Evolutionary conservation across 768 basidiomycete genomes (phyloP).

Genomic region (Tephrocybe sp.): DNA sequence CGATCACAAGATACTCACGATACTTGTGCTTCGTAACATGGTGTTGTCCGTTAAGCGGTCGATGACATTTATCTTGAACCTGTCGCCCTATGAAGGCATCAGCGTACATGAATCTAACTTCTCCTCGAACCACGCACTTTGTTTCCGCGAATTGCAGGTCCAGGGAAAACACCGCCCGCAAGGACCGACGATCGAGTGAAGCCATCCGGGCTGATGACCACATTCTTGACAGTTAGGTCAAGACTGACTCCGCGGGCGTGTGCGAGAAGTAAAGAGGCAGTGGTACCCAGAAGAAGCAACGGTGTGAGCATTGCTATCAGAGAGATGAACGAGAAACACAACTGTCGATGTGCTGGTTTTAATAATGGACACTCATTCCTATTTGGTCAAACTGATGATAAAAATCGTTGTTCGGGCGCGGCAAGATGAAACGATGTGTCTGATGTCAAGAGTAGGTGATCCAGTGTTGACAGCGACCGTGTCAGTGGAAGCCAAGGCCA

Average conservation of each 20-base stretch:
- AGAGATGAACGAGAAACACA: no score
- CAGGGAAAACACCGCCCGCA: slow-evolving; percentile 12
- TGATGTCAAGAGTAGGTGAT: not conserved
- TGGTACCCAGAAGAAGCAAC: not conserved
- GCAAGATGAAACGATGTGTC: not conserved
- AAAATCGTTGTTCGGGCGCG: not conserved
- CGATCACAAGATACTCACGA: slow-evolving; percentile 11
- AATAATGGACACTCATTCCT: no score
- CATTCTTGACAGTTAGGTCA: slow-evolving; percentile 60
- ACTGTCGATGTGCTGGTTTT: no score
- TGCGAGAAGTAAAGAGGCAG: not conserved
- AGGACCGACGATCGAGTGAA: slow-evolving; percentile 12
- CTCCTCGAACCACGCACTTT: no score
- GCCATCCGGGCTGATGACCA: slow-evolving; percentile 47
- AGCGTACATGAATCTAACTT: not conserved
- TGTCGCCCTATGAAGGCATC: slow-evolving; percentile 14
- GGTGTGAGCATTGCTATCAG: not conserved
- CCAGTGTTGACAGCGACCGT: not conserved
- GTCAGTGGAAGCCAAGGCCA: not conserved
- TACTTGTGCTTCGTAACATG: slow-evolving; percentile 22
- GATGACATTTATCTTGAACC: slow-evolving; percentile 23
- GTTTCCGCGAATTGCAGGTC: slow-evolving; percentile 3
- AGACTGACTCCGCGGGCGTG: not conserved
- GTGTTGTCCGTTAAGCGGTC: slow-evolving; percentile 20
- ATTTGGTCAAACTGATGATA: not conserved